Conservation (phyloP, 176 grass and related monocot species). For the Echinochloa phyllopogon region DNA sequence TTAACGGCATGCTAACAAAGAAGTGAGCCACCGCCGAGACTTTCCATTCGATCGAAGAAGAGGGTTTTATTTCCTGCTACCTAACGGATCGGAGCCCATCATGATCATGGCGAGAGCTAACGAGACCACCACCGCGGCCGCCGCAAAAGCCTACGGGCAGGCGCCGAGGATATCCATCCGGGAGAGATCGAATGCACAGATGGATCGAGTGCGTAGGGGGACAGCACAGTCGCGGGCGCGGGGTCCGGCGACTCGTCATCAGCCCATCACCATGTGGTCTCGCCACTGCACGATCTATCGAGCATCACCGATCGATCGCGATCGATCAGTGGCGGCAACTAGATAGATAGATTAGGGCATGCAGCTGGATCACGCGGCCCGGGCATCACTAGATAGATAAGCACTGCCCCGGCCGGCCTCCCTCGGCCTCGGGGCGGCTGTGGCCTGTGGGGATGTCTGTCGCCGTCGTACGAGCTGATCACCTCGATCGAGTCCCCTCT, state of each 20-base stretch:
- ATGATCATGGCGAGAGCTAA: background rate
- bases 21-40: background rate
- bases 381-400: slow-evolving; percentile 34
- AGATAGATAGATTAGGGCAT: slow-evolving; percentile 30
- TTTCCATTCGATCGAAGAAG: slow-evolving; percentile 29
- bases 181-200: background rate
- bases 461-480: slow-evolving; percentile 3
- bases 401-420: background rate
- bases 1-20: slow-evolving; percentile 22
- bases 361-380: background rate
- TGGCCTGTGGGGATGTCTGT: slow-evolving; percentile 15
- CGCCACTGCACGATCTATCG: background rate
- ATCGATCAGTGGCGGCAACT: slow-evolving; percentile 10
- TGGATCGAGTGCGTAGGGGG: slow-evolving; percentile 22
- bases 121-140: slow-evolving; percentile 34
- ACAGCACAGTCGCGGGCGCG: slow-evolving; percentile 33
- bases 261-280: slow-evolving; percentile 45
- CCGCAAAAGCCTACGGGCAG: slow-evolving; percentile 39
- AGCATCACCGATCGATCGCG: slow-evolving; percentile 29
- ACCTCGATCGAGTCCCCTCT: background rate
- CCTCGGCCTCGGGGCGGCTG: background rate
- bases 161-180: slow-evolving; percentile 45
- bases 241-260: background rate
- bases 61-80: slow-evolving; percentile 27
- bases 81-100: slow-evolving; percentile 51